Base-by-base conservation (phyloP, 176 grass and related monocot genomes). In the Tuctoria greenei region DNA sequence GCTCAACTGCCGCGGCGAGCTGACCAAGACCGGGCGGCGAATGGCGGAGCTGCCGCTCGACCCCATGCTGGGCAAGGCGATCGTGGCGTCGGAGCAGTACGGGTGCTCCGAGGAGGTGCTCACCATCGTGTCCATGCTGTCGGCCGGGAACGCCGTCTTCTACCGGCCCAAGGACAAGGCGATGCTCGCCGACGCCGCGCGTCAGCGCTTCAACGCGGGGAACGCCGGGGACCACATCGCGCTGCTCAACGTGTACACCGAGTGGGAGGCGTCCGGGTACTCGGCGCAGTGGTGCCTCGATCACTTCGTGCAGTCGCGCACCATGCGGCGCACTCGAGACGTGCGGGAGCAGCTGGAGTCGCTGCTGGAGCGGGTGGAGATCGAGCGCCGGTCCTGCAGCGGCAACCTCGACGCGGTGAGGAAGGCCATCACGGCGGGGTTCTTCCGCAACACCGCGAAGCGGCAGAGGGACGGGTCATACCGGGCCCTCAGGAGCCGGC, bases 41-140 rank as follows among this genome's bases (percentile, higher is more conserved):
- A 93, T 90, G 87, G 78, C 69, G 35, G 90, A 93, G 83, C 83
- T 93, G 49, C 90, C 86, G 3, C 65, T 86, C 0, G 90, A 93
- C 50, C 90, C 90, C 21, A 82, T 83, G 79, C 71, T 90, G 60
- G 74, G 87, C 13, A 87, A 93, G 69, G 79, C 88, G 31, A 66
- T 93, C 72, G 80, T 87, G 17, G 84, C 76, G 9, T 84, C 75
- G n/a, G 74, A 85, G 45, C 44, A 51, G 81, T 87, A 84, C 72
- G 77, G 28, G 52, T 90, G 90, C 73, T 84, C 80, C 11, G 80
- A 90, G 72, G 90, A 93, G 77, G 38, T 82, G 49, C 17, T 93
- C 35, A 83, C 84, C 36, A 40, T 93, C 62, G 47, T 46, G 59
- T 51, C 87, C 69, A 89, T 92, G 86, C 69, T 92, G 4, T 89